These are phyloP conservation scores for Metschnikowia lochheadii DNA, from an alignment of 805 yeast species.

Conservation along the genomic window DNA sequence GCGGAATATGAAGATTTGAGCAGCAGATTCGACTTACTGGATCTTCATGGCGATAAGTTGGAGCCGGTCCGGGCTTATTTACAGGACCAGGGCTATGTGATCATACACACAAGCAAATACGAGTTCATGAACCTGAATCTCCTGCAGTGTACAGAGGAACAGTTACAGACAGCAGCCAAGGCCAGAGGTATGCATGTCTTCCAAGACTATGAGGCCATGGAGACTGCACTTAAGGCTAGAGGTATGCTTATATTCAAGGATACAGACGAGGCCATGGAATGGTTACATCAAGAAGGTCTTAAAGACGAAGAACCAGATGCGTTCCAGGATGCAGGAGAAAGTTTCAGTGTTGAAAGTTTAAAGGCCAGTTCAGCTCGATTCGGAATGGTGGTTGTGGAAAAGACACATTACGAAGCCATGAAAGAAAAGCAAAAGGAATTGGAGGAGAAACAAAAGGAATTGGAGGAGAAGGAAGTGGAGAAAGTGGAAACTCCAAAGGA, in stretches of 20 bases:
- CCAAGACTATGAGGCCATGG: neutral
- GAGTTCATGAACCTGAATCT: conserved; percentile 3
- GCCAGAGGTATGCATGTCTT: neutral
- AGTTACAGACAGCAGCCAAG: neutral
- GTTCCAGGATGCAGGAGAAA: conserved; percentile 4
- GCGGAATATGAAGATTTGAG: conserved; percentile 5
- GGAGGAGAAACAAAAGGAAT: neutral
- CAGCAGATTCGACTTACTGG: neutral
- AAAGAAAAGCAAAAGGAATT: neutral
- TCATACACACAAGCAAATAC: conserved; percentile 2
- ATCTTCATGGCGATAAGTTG: neutral
- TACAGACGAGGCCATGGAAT: neutral
- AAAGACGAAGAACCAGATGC: neutral
- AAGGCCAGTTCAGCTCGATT: neutral
- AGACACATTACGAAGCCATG: conserved; percentile 4
- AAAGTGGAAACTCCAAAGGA: neutral
- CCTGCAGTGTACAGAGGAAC: conserved; percentile 1
- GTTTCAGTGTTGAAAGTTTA: neutral
- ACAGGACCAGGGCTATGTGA: conserved; percentile 1
- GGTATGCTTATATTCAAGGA: neutral
- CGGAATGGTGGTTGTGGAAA: conserved; percentile 10
- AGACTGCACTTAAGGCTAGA: neutral
- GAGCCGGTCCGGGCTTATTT: neutral
- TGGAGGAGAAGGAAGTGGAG: neutral
- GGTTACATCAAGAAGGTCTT: neutral